Base-by-base conservation (phyloP, 192 early-diverging fungal species). In the Blastocladiella britannica region DNA sequence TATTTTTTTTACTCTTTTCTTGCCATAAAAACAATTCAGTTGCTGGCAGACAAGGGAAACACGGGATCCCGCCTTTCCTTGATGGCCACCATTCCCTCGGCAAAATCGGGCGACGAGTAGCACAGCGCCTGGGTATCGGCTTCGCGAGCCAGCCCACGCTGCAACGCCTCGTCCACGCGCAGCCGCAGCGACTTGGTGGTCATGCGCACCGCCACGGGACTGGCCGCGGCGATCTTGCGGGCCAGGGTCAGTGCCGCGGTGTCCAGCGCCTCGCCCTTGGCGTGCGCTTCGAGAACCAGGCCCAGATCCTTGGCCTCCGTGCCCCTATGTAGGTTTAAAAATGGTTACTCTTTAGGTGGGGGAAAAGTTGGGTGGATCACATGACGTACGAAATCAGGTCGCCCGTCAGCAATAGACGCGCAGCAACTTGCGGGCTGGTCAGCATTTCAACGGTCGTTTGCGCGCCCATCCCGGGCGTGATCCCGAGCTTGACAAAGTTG, bases 101-200 rank as follows among this genome's bases (percentile, higher is more conserved):
- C n/a, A 4, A 47, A 47, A 4, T 47, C 37, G 3, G 2, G 12
- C 15, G 37, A 47, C 37, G 37, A 9, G 9, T 47, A 47, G 15
- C 15, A 9, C 3, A 47, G 23, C 47, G 59, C 68, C 55, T 70
- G 68, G 0, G 59, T 55, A 26, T 64, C 62, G 12, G 68, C 68
- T 56, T 70, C 68, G 30, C 68, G 67, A 60, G 55, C 37, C 58
- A 70, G 53, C 47, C 29, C 59, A 18, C 59, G 26, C 24, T 60
- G 5, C 15, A 60, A 27, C n/a, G 55, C 68, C 31, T 56, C 54
- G 5, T 56, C 52, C 3, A 37, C 29, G n/a, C 61, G 28, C 43
- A 65, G 37, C 56, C 66, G 37, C 43, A 70, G 26, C 7, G 68
- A 66, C 56, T 68, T 70, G n/a, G 55, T 26, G 6, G 57, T 61